Conservation (phyloP, 2,329 filamentous ascomycete species). For the Aspergillus sp. region DNA sequence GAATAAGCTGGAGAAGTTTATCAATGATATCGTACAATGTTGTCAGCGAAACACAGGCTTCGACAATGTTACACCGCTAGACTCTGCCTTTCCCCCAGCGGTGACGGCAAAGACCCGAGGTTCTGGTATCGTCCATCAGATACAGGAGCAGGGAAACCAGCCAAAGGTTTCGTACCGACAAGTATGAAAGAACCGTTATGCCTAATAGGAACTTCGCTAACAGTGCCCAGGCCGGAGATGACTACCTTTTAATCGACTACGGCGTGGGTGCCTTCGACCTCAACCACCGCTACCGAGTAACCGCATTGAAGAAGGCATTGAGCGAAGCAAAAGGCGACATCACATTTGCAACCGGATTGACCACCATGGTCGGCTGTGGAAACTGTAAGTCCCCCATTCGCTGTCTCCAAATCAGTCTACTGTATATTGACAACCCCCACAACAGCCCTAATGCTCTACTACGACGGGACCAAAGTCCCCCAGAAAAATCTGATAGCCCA, state of each 20-base stretch:
- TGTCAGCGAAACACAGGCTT: constrained; percentile 40
- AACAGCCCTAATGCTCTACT: constrained; percentile 50
- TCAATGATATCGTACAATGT: constrained; percentile 49
- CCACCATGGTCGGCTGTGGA: constrained; percentile 58
- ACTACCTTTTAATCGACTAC: constrained; percentile 63
- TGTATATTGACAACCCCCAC: neutral
- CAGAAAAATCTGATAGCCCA: constrained; percentile 43
- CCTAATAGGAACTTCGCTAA: constrained; percentile 14
- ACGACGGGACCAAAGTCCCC: constrained; percentile 47
- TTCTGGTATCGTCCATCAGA: constrained; percentile 40
- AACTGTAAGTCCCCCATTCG: constrained; percentile 34
- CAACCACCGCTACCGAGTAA: constrained; percentile 61
- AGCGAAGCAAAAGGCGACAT: constrained; percentile 38
- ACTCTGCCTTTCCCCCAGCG: constrained; percentile 28
- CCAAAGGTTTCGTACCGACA: constrained; percentile 49
- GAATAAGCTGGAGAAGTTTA: constrained; percentile 49
- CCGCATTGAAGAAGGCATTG: constrained; percentile 57
- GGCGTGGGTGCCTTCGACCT: constrained; percentile 61
- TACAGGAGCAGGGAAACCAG: constrained; percentile 39
- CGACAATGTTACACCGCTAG: constrained; percentile 37
- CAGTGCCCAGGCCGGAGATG: constrained; percentile 50
- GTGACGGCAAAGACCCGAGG: constrained; percentile 28
- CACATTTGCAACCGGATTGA: constrained; percentile 47
- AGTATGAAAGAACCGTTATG: constrained; percentile 25
- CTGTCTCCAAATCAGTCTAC: neutral